These are phyloP conservation scores for Syzygium grande DNA, from an alignment of 345 rosid genomes.

Conservation along the genomic window DNA sequence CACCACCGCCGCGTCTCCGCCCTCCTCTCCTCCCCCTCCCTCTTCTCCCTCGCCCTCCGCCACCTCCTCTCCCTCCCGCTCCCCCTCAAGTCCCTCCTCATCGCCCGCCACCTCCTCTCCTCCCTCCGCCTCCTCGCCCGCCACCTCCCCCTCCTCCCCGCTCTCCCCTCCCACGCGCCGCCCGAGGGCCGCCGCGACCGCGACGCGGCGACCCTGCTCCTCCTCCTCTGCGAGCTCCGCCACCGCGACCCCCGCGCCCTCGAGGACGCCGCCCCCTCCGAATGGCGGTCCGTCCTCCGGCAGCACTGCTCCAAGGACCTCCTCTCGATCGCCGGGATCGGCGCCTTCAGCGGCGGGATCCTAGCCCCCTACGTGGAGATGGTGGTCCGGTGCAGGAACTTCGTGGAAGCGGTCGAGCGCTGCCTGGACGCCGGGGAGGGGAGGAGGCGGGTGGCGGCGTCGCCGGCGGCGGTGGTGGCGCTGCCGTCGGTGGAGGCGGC, in stretches of 20 bases:
- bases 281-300: slow-evolving; percentile 49
- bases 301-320: slow-evolving; percentile 16
- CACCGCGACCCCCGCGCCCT: slow-evolving; percentile 52
- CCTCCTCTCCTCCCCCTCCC: slow-evolving; percentile 65
- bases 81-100: slow-evolving; percentile 52
- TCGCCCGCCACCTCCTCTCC: slow-evolving; percentile 77
- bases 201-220: slow-evolving; percentile 71
- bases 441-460: slow-evolving; percentile 41
- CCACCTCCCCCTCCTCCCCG: slow-evolving; percentile 11
- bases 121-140: slow-evolving; percentile 53
- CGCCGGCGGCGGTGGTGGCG: slow-evolving; percentile 55
- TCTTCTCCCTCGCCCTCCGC: slow-evolving; percentile 72
- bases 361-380: slow-evolving; percentile 58
- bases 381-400: slow-evolving; percentile 56
- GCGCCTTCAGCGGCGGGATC: slow-evolving; percentile 43
- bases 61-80: slow-evolving; percentile 76
- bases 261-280: slow-evolving; percentile 18
- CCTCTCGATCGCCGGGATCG: slow-evolving; percentile 28
- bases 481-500: slow-evolving; percentile 48
- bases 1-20: slow-evolving; percentile 55
- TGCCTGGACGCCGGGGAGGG: slow-evolving; percentile 25
- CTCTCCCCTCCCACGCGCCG: slow-evolving; percentile 19
- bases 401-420: slow-evolving; percentile 21
- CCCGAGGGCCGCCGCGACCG: slow-evolving; percentile 41
- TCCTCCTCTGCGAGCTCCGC: slow-evolving; percentile 72